Conservation (phyloP, 345 rosid species). For the Fremontodendron californicum region DNA sequence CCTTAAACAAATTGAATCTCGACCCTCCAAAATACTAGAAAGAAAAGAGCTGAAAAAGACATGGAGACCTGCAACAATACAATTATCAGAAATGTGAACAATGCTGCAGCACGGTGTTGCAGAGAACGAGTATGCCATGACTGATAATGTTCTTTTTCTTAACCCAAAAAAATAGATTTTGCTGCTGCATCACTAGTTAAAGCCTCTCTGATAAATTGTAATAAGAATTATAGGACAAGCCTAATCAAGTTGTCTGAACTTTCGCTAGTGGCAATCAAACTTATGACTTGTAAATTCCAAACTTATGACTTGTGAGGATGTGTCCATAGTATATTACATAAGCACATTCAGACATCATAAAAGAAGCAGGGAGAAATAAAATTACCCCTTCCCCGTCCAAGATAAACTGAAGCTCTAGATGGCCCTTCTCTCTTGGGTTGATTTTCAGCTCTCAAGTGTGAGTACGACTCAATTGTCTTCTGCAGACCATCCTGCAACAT, state of each 20-base stretch:
- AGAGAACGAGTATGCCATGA: not conserved
- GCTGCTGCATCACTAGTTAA: not conserved
- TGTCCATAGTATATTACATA: not conserved
- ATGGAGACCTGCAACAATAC: not conserved
- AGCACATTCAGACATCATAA: not conserved
- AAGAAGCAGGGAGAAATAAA: not conserved
- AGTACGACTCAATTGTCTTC: conserved; percentile 71
- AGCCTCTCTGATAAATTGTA: not conserved
- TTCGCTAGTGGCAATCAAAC: not conserved
- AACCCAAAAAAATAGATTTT: not conserved
- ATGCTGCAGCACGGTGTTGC: not conserved
- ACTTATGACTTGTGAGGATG: not conserved
- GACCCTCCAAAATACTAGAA: not conserved
- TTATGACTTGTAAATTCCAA: not conserved
- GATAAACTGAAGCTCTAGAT: conserved; percentile 67
- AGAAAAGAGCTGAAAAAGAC: not conserved
- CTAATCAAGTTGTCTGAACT: not conserved
- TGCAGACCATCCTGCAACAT: conserved; percentile 71
- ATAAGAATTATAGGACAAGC: not conserved
- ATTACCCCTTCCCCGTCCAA: conserved; percentile 82
- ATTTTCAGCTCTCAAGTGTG: conserved; percentile 63
- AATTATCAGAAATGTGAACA: not conserved
- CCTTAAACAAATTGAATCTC: not conserved
- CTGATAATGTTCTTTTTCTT: not conserved
- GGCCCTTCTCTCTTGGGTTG: conserved; percentile 66